Evolutionary conservation across 805 yeast genomes (phyloP).

Genomic region (Metschnikowia koreensis): DNA sequence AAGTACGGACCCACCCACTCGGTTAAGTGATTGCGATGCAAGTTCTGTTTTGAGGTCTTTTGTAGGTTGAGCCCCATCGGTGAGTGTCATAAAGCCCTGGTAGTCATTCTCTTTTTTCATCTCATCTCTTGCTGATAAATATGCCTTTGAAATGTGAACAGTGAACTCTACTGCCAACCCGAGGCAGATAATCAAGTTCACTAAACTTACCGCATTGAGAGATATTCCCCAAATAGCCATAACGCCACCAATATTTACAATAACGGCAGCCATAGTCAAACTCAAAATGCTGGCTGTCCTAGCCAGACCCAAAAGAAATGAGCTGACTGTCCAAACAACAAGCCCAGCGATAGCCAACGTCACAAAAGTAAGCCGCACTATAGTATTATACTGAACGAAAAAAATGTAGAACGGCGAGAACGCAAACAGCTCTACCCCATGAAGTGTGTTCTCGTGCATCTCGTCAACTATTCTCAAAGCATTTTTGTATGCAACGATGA

Average conservation of each 20-base stretch:
- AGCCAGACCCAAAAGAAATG: constrained; percentile 64
- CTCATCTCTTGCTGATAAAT: constrained; percentile 41
- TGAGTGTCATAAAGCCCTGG: constrained; percentile 16
- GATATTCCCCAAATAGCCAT: constrained; percentile 75
- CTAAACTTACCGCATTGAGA: constrained; percentile 85
- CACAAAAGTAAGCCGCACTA: constrained; percentile 55
- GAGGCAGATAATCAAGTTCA: constrained; percentile 85
- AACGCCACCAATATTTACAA: constrained; percentile 74
- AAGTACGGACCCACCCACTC: constrained; percentile 87
- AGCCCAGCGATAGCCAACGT: constrained; percentile 53
- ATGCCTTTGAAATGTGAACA: constrained; percentile 80
- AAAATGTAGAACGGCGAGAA: constrained; percentile 91
- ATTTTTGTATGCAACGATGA: constrained; percentile 73
- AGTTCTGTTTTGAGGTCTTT: constrained; percentile 19
- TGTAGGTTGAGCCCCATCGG: neutral
- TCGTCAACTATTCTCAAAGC: constrained; percentile 66
- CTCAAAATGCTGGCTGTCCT: constrained; percentile 57
- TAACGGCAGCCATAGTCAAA: constrained; percentile 58
- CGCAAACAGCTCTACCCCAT: constrained; percentile 64
- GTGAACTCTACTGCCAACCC: constrained; percentile 95
- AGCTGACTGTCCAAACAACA: constrained; percentile 52
- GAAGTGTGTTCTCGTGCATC: constrained; percentile 35
- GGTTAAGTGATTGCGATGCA: constrained; percentile 60
- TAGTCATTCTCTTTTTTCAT: constrained; percentile 12
- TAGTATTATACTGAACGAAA: constrained; percentile 81